These are phyloP conservation scores for Phaffomyces thermotolerans DNA, from an alignment of 805 yeast genomes.

Conservation along the genomic window DNA sequence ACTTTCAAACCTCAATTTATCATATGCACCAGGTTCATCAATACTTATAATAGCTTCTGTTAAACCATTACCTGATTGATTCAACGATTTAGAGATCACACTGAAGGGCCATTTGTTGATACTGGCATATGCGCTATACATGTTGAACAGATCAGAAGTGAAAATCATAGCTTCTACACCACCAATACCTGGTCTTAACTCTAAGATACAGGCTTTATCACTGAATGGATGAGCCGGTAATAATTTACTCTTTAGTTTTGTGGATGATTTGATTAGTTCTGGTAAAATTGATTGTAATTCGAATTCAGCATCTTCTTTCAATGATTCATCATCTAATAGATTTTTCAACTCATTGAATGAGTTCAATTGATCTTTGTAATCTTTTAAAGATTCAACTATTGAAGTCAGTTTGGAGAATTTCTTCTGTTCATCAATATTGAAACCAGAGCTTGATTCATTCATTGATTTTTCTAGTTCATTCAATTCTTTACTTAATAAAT, in stretches of 20 bases:
- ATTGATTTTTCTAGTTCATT: constrained; percentile 33
- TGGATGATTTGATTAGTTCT: constrained; percentile 33
- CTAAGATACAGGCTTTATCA: constrained; percentile 72
- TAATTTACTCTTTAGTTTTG: constrained; percentile 46
- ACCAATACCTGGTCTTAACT: constrained; percentile 92
- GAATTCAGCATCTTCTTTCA: constrained; percentile 50
- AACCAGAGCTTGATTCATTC: constrained; percentile 31
- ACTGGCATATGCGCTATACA: constrained; percentile 74
- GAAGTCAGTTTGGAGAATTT: constrained; percentile 38
- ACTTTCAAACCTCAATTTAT: constrained; percentile 69
- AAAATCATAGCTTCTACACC: constrained; percentile 91
- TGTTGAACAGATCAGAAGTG: constrained; percentile 66
- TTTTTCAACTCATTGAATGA: constrained; percentile 34
- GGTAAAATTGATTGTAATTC: constrained; percentile 50
- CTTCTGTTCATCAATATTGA: constrained; percentile 43
- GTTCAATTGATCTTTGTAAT: constrained; percentile 27
- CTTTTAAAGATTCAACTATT: constrained; percentile 34
- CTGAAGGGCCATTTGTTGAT: constrained; percentile 59
- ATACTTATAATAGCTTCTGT: constrained; percentile 70
- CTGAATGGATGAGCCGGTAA: constrained; percentile 73
- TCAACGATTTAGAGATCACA: constrained; percentile 48
- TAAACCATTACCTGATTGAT: constrained; percentile 59
- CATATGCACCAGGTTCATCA: constrained; percentile 72
- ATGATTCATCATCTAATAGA: constrained; percentile 38
- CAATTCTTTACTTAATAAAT: constrained; percentile 34